Evolutionary conservation across 2,329 filamentous ascomycete genomes (phyloP), one percentile per base, ranked within the genome.

Genomic region (Penicillium olsonii): DNA sequence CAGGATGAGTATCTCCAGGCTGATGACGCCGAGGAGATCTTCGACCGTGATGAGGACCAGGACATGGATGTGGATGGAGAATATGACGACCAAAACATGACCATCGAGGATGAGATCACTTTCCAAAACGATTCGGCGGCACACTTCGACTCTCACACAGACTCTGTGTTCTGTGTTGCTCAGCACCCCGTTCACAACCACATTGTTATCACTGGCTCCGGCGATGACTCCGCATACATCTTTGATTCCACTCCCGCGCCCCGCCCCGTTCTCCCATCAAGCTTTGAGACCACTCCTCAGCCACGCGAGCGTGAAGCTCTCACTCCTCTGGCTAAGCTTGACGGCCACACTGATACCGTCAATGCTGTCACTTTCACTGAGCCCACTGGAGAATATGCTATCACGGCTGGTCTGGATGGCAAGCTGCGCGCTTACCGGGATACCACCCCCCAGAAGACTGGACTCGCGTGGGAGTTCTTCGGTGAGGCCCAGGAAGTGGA

Each of bases 131-230:
- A 99, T 78, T 95, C 90, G 58, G 79, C 87, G 59, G 92, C 90
- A 52, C 92, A 95, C 77, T 96, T 97, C 67, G 94, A 97, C 76
- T 73, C 75, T 29, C 90, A 96, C 76, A 87, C 85, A 61, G 91
- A 96, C 79, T 92, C 87, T 53, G 88, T 99, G 65, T 99, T 96
- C 77, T 85, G 89, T 73, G 94, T 99, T 68, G 90, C 92, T 15
- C 90, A 96, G 69, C 94, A 99, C 69, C 94, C 94, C 4, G 77
- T 84, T 6, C 80, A 88, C 66, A 84, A 87, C 5, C 79, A 85
- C 17, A 84, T 97, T 52, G 79, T 97, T 52, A 87, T 92, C 3
- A 96, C 94, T 0, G 94, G 94, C 53, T 94, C 92, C 56, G 87
- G 86, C 29, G 87, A 89, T 63, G 94, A 96, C 52, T 85, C 87